Conservation (phyloP, 2,329 filamentous ascomycete genomes). For the Fusarium goolgardi region DNA sequence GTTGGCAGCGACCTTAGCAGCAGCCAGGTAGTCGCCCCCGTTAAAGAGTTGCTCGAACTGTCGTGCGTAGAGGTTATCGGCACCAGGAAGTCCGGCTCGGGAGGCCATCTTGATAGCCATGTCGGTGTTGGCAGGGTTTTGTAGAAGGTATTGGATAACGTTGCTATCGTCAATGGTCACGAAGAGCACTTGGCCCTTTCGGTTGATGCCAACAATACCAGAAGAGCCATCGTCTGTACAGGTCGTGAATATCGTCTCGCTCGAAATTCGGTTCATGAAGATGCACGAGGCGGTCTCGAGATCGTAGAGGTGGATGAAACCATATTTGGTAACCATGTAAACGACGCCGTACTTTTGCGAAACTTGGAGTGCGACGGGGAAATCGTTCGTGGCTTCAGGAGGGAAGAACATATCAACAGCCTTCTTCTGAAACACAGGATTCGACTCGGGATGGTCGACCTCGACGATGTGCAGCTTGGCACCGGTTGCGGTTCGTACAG, state of each 20-base stretch:
- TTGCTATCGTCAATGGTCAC: slow-evolving; percentile 93
- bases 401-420: slow-evolving; percentile 98
- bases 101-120: slow-evolving; percentile 97
- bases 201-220: slow-evolving; percentile 94
- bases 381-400: slow-evolving; percentile 93
- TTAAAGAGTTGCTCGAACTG: slow-evolving; percentile 91
- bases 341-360: slow-evolving; percentile 97
- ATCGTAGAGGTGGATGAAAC: slow-evolving; percentile 98
- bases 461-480: slow-evolving; percentile 98
- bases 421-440: slow-evolving; percentile 93
- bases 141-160: slow-evolving; percentile 92
- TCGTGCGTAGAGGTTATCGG: slow-evolving; percentile 90
- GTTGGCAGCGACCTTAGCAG: slow-evolving; percentile 95
- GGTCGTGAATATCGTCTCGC: slow-evolving; percentile 98
- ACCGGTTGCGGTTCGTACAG: slow-evolving; percentile 87
- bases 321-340: slow-evolving; percentile 98
- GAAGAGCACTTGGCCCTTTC: slow-evolving; percentile 95
- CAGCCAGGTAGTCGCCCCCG: slow-evolving; percentile 83
- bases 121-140: slow-evolving; percentile 93
- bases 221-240: slow-evolving; percentile 84
- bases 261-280: slow-evolving; percentile 99
- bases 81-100: slow-evolving; percentile 90
- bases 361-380: slow-evolving; percentile 97
- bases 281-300: slow-evolving; percentile 95
- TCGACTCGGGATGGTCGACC: slow-evolving; percentile 91